Base-by-base conservation (phyloP, 164 flowering plant species). In the Protea cynaroides region DNA sequence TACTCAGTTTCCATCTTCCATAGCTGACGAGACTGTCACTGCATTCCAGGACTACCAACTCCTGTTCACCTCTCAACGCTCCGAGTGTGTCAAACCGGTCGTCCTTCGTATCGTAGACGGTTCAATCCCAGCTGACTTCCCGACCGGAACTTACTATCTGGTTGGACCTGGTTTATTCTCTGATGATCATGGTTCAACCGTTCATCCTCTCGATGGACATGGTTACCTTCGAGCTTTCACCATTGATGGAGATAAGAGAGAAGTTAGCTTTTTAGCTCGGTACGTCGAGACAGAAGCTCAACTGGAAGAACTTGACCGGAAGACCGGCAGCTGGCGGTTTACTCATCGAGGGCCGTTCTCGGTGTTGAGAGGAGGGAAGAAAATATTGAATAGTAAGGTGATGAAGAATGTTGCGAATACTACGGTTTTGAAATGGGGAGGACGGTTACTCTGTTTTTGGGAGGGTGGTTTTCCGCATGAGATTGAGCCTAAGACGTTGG, bases 381-480 rank as follows among this genome's bases (percentile, higher is more conserved):
- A 69, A 69, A 34, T 89, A 10, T 95, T 95, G 34, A 93, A 93
- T 25, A 82, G 84, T 0, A 93, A 90, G 79, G 98, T 94, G 61
- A 94, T 94, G 97, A 94, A 94, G 67, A 91, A 94, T 67, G 98
- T 94, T 21, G 96, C 98, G 0, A 94, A 94, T 56, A 94, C 98
- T 0, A 87, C 90, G 59, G 97, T 94, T 25, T 36, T 94, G 62
- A 66, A 61, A 71, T 94, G 98, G 98, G 96, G 91, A 4, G 81
- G 80, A 22, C 71, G 80, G 71, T 70, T 94, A 62, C 55, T 94
- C 63, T 94, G 98, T 59, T 56, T 94, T 19, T 94, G 98, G 98
- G 98, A 94, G 69, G 98, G 98, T 61, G 98, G 97, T 18, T 76
- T 66, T 4, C 98, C 98, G 0, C 85, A 94, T 55, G 96, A 94